Evolutionary conservation across 306 rosid species (phyloP).

Genomic region (Erythrophleum fordii): DNA sequence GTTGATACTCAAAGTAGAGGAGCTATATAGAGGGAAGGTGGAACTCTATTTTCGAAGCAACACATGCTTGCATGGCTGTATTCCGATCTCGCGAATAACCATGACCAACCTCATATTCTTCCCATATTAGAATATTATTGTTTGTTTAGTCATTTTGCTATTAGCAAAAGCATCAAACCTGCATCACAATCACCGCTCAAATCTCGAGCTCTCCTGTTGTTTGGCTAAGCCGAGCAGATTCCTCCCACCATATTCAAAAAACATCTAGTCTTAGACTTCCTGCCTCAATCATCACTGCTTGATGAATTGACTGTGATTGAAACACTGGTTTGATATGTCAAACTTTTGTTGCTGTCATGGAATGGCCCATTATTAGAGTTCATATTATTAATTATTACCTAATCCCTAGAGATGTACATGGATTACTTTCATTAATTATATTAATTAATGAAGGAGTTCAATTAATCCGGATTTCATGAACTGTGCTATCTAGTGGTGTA

Average conservation of each 20-base stretch:
- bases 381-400: neutral
- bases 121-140: constrained; percentile 14
- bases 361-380: neutral
- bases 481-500: constrained; percentile 12
- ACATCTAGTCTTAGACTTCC: neutral
- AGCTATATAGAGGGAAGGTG: constrained; percentile 46
- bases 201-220: constrained; percentile 42
- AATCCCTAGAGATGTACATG: neutral
- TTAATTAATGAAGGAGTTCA: neutral
- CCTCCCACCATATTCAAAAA: neutral
- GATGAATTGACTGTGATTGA: constrained; percentile 1
- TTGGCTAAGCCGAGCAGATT: constrained; percentile 16
- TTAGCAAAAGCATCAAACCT: constrained; percentile 34
- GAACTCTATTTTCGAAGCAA: constrained; percentile 75
- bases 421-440: too few relatives aligned
- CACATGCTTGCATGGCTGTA: constrained; percentile 78
- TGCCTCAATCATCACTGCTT: neutral
- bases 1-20: constrained; percentile 66
- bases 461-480: neutral
- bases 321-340: constrained; percentile 6
- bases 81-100: constrained; percentile 64
- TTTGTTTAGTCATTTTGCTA: constrained; percentile 6
- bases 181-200: constrained; percentile 42
- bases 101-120: constrained; percentile 60
- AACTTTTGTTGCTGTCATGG: constrained; percentile 14